Percentiles rank a stretch among this genome's conserved stretches.
These are phyloP conservation scores for Misopates orontium DNA, from an alignment of 257 asterid genomes.

Conservation along the genomic window DNA sequence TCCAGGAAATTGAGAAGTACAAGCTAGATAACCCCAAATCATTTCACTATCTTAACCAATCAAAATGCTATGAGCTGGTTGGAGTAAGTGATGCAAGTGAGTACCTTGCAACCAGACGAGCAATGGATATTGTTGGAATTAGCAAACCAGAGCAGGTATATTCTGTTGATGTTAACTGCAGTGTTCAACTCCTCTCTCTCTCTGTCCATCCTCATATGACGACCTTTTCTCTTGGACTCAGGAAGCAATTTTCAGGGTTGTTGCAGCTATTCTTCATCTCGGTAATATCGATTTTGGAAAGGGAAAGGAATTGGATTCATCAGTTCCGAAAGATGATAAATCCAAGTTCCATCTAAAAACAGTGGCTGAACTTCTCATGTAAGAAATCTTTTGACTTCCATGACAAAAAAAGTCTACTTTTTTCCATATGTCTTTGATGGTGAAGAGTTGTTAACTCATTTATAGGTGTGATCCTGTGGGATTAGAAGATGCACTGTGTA, in stretches of 20 bases:
- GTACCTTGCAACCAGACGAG: conserved; percentile 92
- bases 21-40: conserved; percentile 79
- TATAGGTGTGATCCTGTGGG: conserved; percentile 83
- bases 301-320: conserved; percentile 89
- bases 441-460: conserved; percentile 32
- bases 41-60: conserved; percentile 94
- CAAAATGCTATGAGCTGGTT: conserved; percentile 78
- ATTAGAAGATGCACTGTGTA: conserved; percentile 91
- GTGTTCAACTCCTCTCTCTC: conserved; percentile 9
- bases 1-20: conserved; percentile 82
- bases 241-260: conserved; percentile 98
- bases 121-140: conserved; percentile 96
- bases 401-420: conserved; percentile 30
- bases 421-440: conserved; percentile 33
- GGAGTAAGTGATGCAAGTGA: conserved; percentile 87
- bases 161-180: conserved; percentile 1
- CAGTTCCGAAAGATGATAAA: conserved; percentile 75
- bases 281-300: conserved; percentile 90
- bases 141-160: conserved; percentile 84
- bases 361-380: conserved; percentile 88
- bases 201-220: conserved; percentile 7
- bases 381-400: conserved; percentile 38
- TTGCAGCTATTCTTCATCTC: conserved; percentile 90
- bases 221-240: conserved; percentile 41
- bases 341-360: conserved; percentile 84